These are phyloP conservation scores for Starmera dryadoides DNA, from an alignment of 805 yeast species.

Conservation along the genomic window DNA sequence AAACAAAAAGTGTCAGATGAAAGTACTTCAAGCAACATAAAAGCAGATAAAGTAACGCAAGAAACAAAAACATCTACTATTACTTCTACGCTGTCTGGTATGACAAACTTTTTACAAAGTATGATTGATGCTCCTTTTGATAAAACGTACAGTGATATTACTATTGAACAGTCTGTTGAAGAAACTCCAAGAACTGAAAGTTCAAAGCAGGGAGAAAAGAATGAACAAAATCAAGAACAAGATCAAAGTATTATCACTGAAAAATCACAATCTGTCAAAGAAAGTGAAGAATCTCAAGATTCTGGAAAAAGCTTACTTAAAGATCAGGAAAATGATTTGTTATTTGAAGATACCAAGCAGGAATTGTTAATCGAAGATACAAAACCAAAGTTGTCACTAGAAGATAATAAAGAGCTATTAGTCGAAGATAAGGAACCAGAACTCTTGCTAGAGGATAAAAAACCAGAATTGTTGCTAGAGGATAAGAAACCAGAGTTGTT, in stretches of 20 bases:
- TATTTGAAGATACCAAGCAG: not conserved
- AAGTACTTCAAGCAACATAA: not conserved
- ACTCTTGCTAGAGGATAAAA: not conserved
- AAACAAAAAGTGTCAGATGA: not conserved
- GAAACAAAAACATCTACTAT: too few relatives aligned
- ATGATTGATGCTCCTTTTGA: not conserved
- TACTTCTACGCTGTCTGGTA: not conserved
- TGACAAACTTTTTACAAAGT: not conserved
- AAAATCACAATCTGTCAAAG: not conserved
- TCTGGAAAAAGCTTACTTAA: too few relatives aligned
- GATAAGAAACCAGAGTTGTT: not conserved
- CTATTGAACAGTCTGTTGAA: not conserved
- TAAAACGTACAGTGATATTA: not conserved
- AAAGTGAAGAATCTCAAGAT: too few relatives aligned
- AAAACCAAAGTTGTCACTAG: too few relatives aligned
- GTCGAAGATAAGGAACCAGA: not conserved
- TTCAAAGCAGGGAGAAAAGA: too few relatives aligned
- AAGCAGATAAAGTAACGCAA: too few relatives aligned
- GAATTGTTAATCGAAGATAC: not conserved
- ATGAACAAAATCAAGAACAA: not conserved
- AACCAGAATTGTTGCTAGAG: not conserved
- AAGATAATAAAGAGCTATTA: not conserved
- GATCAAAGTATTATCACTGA: not conserved
- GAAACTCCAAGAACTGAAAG: not conserved
- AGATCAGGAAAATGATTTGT: not conserved